These are phyloP conservation scores for Vicia sativa DNA, from an alignment of 306 rosid genomes.

Conservation along the genomic window DNA sequence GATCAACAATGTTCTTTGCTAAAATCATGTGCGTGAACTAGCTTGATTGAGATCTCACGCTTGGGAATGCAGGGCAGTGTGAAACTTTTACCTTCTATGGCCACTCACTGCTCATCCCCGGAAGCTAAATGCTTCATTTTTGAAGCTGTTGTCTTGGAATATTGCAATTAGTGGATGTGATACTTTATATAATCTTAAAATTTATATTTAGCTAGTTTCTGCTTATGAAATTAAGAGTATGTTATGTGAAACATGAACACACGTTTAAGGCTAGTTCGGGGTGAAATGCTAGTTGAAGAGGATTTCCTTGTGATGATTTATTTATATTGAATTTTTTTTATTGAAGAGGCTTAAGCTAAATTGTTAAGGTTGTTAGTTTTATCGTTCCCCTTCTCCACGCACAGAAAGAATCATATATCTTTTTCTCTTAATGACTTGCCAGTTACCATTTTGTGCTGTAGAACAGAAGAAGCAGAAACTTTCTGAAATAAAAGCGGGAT, in stretches of 20 bases:
- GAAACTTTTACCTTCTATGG: slow-evolving; percentile 1
- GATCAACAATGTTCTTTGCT: not conserved
- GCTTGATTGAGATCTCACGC: slow-evolving; percentile 13
- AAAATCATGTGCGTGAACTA: slow-evolving; percentile 15
- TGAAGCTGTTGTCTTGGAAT: slow-evolving; percentile 13
- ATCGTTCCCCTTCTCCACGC: not conserved
- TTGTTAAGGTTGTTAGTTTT: slow-evolving; percentile 1
- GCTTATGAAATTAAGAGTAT: not conserved
- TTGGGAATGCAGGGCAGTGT: not conserved
- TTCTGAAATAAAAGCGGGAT: slow-evolving; percentile 54
- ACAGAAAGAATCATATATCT: not conserved
- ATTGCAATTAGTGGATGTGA: not conserved
- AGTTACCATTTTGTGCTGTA: slow-evolving; percentile 39
- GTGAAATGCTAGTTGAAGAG: slow-evolving; percentile 9
- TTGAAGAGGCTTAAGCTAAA: slow-evolving; percentile 1
- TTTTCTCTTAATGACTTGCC: slow-evolving; percentile 14
- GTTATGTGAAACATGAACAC: not conserved
- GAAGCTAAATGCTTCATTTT: slow-evolving; percentile 12
- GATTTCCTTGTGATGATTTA: slow-evolving; percentile 16
- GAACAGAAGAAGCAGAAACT: slow-evolving; percentile 54
- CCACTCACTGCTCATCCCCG: not conserved
- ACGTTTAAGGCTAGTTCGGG: not conserved
- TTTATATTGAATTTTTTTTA: not conserved
- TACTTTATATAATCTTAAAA: not conserved
- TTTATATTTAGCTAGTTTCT: slow-evolving; percentile 15